Evolutionary conservation across 1,284 basidiomycete species (phyloP).

Genomic region (Moniliophthora roreri): DNA sequence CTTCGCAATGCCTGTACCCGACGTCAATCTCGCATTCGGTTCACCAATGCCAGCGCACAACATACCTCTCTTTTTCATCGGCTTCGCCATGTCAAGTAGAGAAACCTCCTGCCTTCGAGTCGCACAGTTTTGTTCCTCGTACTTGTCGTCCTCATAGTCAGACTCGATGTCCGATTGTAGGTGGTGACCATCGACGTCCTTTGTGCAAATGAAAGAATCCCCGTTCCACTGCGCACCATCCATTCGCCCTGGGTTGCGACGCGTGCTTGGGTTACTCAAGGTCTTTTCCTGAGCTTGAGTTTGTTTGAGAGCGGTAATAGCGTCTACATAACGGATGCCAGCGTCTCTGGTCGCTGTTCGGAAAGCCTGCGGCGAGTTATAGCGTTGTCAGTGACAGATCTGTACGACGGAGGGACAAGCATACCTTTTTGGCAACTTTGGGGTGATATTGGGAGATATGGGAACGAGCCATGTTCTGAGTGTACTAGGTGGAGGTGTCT

Average conservation of each 20-base stretch:
- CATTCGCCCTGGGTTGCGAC: conserved; percentile 24
- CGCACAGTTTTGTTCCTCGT: background rate
- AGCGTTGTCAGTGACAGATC: background rate
- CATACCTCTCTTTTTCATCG: conserved; percentile 18
- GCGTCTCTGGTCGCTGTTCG: conserved; percentile 3
- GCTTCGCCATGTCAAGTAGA: conserved; percentile 20
- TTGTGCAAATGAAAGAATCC: conserved; percentile 20
- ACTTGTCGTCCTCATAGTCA: background rate
- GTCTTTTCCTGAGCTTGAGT: background rate
- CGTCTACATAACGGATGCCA: conserved; percentile 9
- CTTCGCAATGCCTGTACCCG: conserved; percentile 16
- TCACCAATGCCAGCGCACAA: background rate
- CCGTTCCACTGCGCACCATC: conserved; percentile 25
- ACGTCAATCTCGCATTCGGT: background rate
- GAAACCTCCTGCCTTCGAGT: conserved; percentile 3
- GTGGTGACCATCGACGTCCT: conserved; percentile 18
- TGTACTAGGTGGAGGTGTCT: no score
- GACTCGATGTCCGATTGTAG: background rate
- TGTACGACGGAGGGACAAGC: background rate
- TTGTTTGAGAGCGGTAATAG: conserved; percentile 6
- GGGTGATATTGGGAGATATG: conserved; percentile 4
- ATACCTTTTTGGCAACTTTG: conserved; percentile 11
- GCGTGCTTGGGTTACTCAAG: conserved; percentile 6
- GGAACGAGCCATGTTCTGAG: conserved; percentile 10
- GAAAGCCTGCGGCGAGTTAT: background rate